phyloP scores from a whole-genome alignment of 306 rosid genomes.

The Trichosanthes cucumerina region DNA sequence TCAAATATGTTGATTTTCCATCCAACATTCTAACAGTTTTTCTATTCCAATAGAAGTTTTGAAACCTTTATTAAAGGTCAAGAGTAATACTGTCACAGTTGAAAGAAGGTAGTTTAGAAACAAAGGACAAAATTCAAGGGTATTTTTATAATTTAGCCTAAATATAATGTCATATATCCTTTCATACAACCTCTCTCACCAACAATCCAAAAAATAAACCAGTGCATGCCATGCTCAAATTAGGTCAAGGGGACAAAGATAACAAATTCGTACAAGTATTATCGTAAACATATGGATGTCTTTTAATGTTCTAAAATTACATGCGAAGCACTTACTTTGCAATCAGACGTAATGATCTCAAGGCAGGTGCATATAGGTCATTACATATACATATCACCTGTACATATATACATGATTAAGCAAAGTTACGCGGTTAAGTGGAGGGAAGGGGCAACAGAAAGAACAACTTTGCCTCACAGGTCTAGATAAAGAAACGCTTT shows the following conservation, averaged over 20 bases:
- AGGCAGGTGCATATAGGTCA: constrained; percentile 86
- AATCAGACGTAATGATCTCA: constrained; percentile 80
- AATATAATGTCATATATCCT: neutral
- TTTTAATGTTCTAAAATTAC: constrained; percentile 4
- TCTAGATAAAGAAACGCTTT: constrained; percentile 49
- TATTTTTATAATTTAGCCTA: too few species aligned
- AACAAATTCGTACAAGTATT: neutral
- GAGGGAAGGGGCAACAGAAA: constrained; percentile 10
- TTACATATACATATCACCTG: constrained; percentile 97
- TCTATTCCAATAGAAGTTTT: too few species aligned
- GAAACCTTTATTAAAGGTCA: too few species aligned
- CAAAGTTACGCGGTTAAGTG: constrained; percentile 3
- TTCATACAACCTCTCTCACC: neutral
- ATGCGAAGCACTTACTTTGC: constrained; percentile 66
- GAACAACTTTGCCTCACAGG: constrained; percentile 58
- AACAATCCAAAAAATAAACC: neutral
- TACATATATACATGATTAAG: constrained; percentile 18
- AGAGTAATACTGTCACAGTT: too few species aligned
- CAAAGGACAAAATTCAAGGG: too few species aligned
- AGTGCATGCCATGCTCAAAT: neutral
- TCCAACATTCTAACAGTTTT: too few species aligned
- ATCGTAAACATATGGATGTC: neutral
- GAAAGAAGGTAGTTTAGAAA: too few species aligned
- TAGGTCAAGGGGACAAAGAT: neutral
- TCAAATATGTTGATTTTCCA: too few species aligned